A percentile compares a stretch with the other conserved stretches of the same genome.
phyloP scores from a whole-genome alignment of 73 alveolate species.

The Blepharisma japonicum region DNA sequence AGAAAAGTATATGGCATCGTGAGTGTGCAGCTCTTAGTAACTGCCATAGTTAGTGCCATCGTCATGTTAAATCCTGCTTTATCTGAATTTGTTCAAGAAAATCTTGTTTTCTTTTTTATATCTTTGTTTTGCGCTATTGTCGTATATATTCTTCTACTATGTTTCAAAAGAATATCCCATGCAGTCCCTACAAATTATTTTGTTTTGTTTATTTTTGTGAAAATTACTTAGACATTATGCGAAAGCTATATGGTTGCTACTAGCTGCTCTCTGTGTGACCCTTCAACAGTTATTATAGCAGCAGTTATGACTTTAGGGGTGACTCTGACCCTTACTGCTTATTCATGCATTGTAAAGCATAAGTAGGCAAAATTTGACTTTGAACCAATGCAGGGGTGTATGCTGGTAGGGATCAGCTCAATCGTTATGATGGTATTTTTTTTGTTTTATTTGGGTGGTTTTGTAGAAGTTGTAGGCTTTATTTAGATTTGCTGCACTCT shows the following conservation, averaged over 20 bases:
- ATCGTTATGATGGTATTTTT: constrained; percentile 41
- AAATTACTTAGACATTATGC: constrained; percentile 44
- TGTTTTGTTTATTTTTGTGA: constrained; percentile 51
- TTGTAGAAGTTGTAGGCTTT: constrained; percentile 18
- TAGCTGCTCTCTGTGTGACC: constrained; percentile 49
- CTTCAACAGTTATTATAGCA: constrained; percentile 42
- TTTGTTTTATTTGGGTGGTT: constrained; percentile 17
- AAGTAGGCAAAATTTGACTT: constrained; percentile 39
- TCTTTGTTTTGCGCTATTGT: constrained; percentile 25
- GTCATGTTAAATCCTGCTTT: not conserved
- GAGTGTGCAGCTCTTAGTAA: constrained; percentile 42
- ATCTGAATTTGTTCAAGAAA: not conserved
- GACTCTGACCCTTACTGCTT: constrained; percentile 43
- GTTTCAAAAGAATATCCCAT: constrained; percentile 58
- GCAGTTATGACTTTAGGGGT: constrained; percentile 43
- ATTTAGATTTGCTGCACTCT: not conserved
- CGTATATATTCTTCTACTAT: constrained; percentile 47
- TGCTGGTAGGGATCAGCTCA: constrained; percentile 31
- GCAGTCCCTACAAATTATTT: constrained; percentile 76
- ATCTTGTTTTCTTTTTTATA: not conserved
- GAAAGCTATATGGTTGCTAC: constrained; percentile 61
- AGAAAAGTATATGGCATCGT: constrained; percentile 64
- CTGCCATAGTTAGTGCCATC: constrained; percentile 34
- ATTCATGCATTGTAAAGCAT: constrained; percentile 29
- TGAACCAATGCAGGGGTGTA: constrained; percentile 54